Base-by-base conservation (phyloP, 2,329 filamentous ascomycete genomes). In the Rugonectria rugulosa region DNA sequence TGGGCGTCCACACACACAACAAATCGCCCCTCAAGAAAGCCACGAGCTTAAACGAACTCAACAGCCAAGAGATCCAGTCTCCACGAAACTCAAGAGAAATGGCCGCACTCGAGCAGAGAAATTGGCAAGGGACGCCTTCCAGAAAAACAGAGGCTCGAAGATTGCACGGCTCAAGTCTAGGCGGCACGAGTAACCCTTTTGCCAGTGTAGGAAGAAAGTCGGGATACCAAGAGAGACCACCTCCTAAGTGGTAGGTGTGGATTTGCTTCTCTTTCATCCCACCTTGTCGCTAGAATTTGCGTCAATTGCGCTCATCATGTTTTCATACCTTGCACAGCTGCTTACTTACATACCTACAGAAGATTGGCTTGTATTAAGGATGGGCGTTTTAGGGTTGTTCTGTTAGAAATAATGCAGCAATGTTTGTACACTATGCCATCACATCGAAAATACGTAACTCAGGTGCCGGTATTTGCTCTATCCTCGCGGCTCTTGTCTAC, bases 1-100 rank as follows among this genome's bases (percentile, higher is more conserved):
- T 97, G 44, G 92, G 93, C 12, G 82, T 96, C 1, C 92, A 88
- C 72, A 88, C 83, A 6, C 91, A 96, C 71, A 87, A 87, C 6
- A 89, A 88, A 34, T 96, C 91, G 10, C 94, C 94, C 0, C 73
- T 98, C 11, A 89, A 92, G 66, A 97, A 96, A 71, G 82, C 90
- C 2, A 78, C 78, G 12, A 86, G 86, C 79, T 65, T 91, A 77
- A 73, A 85, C 73, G 73, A 90, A 53, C 78, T 86, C 37, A 77
- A 79, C 63, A 68, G 63, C 12, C 73, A 68, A 9, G 73, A 74
- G 20, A 68, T 70, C 7, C 61, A 68, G 7, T 82, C 82, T 31
- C 85, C 85, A 2, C 77, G 81, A 37, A 88, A 86, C 64, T 85
- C 83, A 4, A 78, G 81, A 34, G 84, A 88, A 66, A 84, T 87